These are phyloP conservation scores for Candida methanosorbosa DNA, from an alignment of 805 yeast species.

Conservation along the genomic window DNA sequence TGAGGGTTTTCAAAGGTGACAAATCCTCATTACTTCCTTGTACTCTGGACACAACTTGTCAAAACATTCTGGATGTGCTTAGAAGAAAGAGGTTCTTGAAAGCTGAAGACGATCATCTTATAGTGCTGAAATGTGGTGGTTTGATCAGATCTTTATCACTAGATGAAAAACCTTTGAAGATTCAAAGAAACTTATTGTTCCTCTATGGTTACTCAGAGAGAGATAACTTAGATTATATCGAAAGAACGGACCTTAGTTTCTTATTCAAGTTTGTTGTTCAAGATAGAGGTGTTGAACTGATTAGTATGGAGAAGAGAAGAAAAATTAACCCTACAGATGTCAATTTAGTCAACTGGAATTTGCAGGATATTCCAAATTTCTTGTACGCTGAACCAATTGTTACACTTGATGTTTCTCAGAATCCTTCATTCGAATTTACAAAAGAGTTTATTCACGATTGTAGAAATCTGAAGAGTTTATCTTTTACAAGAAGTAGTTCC, in stretches of 20 bases:
- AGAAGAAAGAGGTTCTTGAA: conserved; percentile 74
- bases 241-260: conserved; percentile 76
- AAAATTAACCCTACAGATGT: conserved; percentile 64
- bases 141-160: conserved; percentile 63
- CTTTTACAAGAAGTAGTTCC: conserved; percentile 66
- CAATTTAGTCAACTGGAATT: conserved; percentile 59
- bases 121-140: conserved; percentile 70
- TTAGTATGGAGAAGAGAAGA: conserved; percentile 21
- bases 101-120: conserved; percentile 61
- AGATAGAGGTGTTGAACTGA: conserved; percentile 44
- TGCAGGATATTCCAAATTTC: conserved; percentile 79
- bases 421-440: conserved; percentile 80
- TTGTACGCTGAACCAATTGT: conserved; percentile 78
- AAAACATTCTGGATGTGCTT: conserved; percentile 60
- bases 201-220: conserved; percentile 71
- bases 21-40: conserved; percentile 77
- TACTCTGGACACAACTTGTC: conserved; percentile 67
- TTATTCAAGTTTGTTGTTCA: conserved; percentile 76
- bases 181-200: conserved; percentile 64
- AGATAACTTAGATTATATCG: conserved; percentile 72
- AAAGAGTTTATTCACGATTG: conserved; percentile 79
- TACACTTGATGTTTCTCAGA: conserved; percentile 72
- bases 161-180: conserved; percentile 67
- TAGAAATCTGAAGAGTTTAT: conserved; percentile 55
- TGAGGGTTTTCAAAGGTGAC: conserved; percentile 76